Percentiles rank a stretch among this genome's conserved stretches.
These are phyloP conservation scores for Tricholoma matsutake DNA, from an alignment of 768 basidiomycete genomes.

Conservation along the genomic window DNA sequence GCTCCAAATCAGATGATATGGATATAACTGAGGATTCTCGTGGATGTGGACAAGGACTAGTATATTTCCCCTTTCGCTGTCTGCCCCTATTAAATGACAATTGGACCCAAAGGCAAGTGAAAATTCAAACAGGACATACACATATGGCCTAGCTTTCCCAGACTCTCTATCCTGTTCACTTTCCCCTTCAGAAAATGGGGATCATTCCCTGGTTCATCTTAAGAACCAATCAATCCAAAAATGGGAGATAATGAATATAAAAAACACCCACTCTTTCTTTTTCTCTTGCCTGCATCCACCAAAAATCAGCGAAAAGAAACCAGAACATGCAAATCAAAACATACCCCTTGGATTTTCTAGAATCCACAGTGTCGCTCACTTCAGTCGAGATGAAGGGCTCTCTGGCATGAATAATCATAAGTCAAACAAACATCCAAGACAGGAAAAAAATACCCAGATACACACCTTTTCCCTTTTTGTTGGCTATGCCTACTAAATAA, in stretches of 20 bases:
- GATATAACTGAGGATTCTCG: not conserved
- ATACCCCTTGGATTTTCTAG: too few species aligned
- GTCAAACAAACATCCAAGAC: too few species aligned
- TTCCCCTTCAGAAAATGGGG: not conserved
- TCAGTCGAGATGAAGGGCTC: too few species aligned
- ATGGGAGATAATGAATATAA: not conserved
- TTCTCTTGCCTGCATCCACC: not conserved
- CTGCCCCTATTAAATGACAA: not conserved
- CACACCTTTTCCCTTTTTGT: too few species aligned
- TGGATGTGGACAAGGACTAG: not conserved
- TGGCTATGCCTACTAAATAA: too few species aligned
- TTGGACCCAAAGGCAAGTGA: not conserved
- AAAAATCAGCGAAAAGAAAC: too few species aligned
- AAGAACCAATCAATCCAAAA: not conserved
- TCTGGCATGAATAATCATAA: too few species aligned
- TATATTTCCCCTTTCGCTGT: not conserved
- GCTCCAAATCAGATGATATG: not conserved
- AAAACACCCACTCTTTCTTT: not conserved
- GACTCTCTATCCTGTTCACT: not conserved
- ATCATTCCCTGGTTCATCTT: not conserved
- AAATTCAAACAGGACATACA: not conserved
- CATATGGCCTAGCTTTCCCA: not conserved
- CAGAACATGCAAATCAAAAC: too few species aligned
- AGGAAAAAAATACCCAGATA: too few species aligned
- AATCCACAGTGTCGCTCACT: too few species aligned